Evolutionary conservation across 2,329 filamentous ascomycete genomes (phyloP).

Genomic region (Trichophyton schoenleinii): DNA sequence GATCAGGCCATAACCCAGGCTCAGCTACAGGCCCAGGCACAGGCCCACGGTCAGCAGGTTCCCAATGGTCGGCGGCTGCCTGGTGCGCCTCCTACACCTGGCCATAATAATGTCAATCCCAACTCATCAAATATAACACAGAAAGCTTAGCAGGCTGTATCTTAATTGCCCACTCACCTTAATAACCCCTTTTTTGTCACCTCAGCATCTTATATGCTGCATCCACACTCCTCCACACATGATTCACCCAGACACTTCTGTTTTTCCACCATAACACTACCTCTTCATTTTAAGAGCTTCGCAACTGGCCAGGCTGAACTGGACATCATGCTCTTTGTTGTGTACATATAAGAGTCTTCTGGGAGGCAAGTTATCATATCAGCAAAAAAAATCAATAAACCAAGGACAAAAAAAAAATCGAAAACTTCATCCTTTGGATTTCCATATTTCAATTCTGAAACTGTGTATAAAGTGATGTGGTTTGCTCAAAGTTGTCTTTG

Average conservation of each 20-base stretch:
- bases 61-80: conserved; percentile 23
- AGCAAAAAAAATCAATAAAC: background rate
- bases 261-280: background rate
- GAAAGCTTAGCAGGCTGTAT: conserved; percentile 16
- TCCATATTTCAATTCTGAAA: background rate
- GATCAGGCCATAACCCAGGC: conserved; percentile 33
- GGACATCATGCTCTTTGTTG: background rate
- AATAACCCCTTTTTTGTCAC: background rate
- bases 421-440: conserved; percentile 4
- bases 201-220: background rate
- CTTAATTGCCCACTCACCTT: conserved; percentile 5
- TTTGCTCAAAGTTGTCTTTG: background rate
- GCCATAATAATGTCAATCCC: conserved; percentile 5
- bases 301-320: background rate
- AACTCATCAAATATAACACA: conserved; percentile 9
- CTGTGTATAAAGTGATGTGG: background rate
- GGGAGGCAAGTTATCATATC: background rate
- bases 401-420: conserved; percentile 9
- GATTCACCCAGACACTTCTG: background rate
- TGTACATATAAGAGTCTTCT: conserved; percentile 4
- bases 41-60: conserved; percentile 22
- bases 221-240: background rate
- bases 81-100: conserved; percentile 17
- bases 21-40: conserved; percentile 30
- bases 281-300: background rate